phyloP scores from a whole-genome alignment of 139 green algal genomes.

The Edaphochlamys debaryana region DNA sequence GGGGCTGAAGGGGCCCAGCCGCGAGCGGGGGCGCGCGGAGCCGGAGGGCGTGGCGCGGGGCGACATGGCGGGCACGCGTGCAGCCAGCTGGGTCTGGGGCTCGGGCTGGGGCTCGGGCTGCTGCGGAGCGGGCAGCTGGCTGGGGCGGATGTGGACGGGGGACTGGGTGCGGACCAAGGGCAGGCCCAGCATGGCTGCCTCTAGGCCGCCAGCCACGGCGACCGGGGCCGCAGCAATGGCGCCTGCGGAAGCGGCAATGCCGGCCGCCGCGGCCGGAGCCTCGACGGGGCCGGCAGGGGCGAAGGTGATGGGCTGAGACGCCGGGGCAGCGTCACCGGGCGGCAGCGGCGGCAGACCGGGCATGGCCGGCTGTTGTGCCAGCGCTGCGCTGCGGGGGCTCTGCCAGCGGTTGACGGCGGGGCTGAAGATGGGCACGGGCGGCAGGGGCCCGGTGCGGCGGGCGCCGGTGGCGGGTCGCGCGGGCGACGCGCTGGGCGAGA shows the following conservation, averaged over 20 bases:
- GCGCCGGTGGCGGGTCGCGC: neutral
- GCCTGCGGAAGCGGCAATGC: too few species aligned
- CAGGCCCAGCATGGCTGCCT: conserved; percentile 8
- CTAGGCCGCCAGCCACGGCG: neutral
- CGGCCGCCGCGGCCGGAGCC: too few species aligned
- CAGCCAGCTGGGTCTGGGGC: neutral
- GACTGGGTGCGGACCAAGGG: conserved; percentile 27
- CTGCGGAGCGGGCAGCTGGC: neutral
- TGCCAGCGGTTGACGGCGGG: conserved; percentile 21
- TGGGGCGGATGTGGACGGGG: neutral
- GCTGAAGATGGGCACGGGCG: conserved; percentile 17
- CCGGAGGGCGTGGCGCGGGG: neutral
- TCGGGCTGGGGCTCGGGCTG: neutral
- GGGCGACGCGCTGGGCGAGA: neutral
- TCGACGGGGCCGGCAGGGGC: too few species aligned
- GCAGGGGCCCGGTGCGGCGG: neutral
- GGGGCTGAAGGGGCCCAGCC: conserved; percentile 26
- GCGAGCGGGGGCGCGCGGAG: neutral
- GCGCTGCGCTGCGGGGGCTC: too few species aligned
- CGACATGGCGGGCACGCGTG: neutral
- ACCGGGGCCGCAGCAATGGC: too few species aligned
- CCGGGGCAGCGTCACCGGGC: too few species aligned
- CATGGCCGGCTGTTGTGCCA: too few species aligned
- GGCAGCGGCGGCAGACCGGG: too few species aligned
- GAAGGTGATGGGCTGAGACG: too few species aligned